A percentile compares a stretch with the other conserved stretches of the same genome.
Conservation (phyloP, 176 grass and related monocot species). For the Zoysia pacifica region DNA sequence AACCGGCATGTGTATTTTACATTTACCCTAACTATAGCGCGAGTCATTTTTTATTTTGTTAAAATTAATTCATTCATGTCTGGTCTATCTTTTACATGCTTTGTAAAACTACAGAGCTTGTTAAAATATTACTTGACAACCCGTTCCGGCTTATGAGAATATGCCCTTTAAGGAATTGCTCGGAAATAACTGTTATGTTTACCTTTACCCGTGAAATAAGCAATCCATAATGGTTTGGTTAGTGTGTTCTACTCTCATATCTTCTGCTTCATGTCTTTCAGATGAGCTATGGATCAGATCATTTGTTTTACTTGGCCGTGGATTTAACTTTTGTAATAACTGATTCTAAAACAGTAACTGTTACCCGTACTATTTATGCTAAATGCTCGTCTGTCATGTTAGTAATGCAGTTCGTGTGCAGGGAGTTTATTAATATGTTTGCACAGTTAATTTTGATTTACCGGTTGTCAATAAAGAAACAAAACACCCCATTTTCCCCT, state of each 20-base stretch:
- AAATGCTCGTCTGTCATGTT: neutral
- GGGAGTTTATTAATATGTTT: neutral
- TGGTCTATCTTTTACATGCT: neutral
- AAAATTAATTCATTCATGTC: neutral
- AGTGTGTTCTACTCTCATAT: neutral
- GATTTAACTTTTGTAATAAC: constrained; percentile 25
- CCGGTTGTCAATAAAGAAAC: neutral
- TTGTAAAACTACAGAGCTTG: neutral
- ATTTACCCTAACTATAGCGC: neutral
- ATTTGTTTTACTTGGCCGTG: constrained; percentile 17
- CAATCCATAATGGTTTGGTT: constrained; percentile 14
- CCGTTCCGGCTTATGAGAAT: neutral
- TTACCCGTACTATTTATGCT: neutral
- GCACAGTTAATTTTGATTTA: neutral
- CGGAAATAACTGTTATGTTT: neutral
- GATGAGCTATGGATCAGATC: constrained; percentile 41
- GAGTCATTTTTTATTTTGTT: neutral
- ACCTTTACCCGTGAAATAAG: neutral
- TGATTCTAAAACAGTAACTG: neutral
- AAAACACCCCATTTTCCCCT: neutral
- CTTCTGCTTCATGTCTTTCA: constrained; percentile 34
- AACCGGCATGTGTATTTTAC: neutral
- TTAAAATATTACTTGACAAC: neutral
- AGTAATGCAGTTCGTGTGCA: neutral
- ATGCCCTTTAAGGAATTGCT: neutral